Conservation (phyloP, 2,329 filamentous ascomycete species). For the Basipetospora chlamydospora region DNA sequence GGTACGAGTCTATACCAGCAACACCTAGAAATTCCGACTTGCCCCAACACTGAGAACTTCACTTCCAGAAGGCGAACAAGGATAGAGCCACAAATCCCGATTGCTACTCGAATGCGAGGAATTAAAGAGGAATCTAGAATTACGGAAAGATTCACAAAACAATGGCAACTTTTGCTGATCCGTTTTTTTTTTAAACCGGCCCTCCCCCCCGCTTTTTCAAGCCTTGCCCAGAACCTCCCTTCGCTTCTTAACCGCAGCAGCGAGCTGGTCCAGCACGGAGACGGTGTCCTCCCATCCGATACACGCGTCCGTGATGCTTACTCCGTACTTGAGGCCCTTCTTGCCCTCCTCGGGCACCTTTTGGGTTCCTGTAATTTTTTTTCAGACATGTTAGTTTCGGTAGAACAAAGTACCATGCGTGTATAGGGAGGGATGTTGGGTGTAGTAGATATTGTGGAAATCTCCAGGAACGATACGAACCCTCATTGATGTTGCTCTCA, state of each 20-base stretch:
- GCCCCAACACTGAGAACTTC: too few relatives aligned
- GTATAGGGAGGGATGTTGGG: neutral
- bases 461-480: conserved; percentile 16
- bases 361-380: conserved; percentile 43
- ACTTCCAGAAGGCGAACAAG: too few relatives aligned
- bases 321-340: conserved; percentile 65
- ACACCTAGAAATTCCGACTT: too few relatives aligned
- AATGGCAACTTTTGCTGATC: too few relatives aligned
- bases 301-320: conserved; percentile 93
- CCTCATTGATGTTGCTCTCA: conserved; percentile 91
- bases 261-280: conserved; percentile 59
- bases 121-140: too few relatives aligned
- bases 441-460: neutral
- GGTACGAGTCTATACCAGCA: too few relatives aligned
- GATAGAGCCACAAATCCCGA: too few relatives aligned
- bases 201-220: too few relatives aligned
- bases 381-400: neutral
- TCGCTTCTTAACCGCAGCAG: conserved; percentile 63
- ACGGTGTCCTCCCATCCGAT: conserved; percentile 90
- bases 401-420: too few relatives aligned
- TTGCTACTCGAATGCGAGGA: too few relatives aligned
- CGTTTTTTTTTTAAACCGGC: too few relatives aligned
- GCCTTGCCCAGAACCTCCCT: conserved; percentile 29
- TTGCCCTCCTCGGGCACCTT: conserved; percentile 80
- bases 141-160: too few relatives aligned